These are phyloP conservation scores for Tricholoma hemisulphureum DNA, from an alignment of 768 basidiomycete genomes.

Conservation along the genomic window DNA sequence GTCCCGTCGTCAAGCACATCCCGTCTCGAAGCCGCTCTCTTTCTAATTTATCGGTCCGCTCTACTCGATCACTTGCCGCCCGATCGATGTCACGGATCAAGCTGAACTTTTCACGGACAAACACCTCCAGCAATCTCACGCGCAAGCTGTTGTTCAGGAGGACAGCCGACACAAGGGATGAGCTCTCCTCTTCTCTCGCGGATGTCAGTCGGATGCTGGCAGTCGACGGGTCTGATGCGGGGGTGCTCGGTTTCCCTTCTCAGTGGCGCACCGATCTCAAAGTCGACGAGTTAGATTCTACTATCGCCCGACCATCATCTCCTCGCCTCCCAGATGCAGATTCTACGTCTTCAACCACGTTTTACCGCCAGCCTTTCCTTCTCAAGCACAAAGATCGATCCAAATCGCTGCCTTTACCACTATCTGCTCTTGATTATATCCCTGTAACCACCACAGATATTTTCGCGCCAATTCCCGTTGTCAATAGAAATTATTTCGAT, in stretches of 20 bases:
- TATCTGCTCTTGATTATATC: slow-evolving; percentile 59
- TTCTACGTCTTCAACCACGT: neutral
- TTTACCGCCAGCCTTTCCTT: slow-evolving; percentile 7
- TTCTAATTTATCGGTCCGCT: slow-evolving; percentile 50
- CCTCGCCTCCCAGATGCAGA: slow-evolving; percentile 7
- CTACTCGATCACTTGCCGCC: slow-evolving; percentile 41
- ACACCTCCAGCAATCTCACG: slow-evolving; percentile 49
- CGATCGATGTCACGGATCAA: slow-evolving; percentile 50
- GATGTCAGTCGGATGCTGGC: neutral
- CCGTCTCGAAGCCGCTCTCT: slow-evolving; percentile 54
- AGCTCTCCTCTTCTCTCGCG: neutral
- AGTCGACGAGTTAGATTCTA: slow-evolving; percentile 20
- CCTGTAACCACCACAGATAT: slow-evolving; percentile 48
- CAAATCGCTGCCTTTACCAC: slow-evolving; percentile 62
- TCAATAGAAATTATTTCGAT: slow-evolving; percentile 63
- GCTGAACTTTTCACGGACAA: slow-evolving; percentile 42
- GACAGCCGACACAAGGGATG: slow-evolving; percentile 12
- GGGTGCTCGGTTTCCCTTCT: slow-evolving; percentile 35
- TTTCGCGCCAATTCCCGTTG: slow-evolving; percentile 49
- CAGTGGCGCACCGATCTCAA: slow-evolving; percentile 44
- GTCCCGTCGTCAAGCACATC: slow-evolving; percentile 30
- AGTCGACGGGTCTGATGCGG: slow-evolving; percentile 19
- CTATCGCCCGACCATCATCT: slow-evolving; percentile 10
- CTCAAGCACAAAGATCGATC: slow-evolving; percentile 56
- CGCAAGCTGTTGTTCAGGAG: slow-evolving; percentile 55